These are phyloP conservation scores for Saururus chinensis DNA, from an alignment of 164 flowering plant genomes.

Conservation along the genomic window DNA sequence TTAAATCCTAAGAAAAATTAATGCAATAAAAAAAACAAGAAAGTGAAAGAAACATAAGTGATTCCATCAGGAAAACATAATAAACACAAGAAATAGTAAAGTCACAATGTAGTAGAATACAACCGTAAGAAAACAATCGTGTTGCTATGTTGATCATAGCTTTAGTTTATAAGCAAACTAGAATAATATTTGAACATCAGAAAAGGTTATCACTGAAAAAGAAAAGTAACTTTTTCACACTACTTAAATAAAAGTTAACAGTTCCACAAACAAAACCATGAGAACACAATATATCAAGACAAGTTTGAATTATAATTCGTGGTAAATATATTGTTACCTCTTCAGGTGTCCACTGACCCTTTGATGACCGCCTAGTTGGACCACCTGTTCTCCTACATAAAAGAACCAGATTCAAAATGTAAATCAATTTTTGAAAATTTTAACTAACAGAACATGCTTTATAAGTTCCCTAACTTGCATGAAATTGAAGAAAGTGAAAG, in stretches of 20 bases:
- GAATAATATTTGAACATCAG: no score
- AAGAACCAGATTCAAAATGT: not conserved
- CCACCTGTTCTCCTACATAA: slow-evolving; percentile 85
- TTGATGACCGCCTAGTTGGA: slow-evolving; percentile 93
- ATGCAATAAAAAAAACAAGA: no score
- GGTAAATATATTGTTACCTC: slow-evolving; percentile 67
- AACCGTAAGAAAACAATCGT: no score
- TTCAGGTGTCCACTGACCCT: slow-evolving; percentile 95
- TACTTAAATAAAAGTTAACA: not conserved
- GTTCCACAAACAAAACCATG: not conserved
- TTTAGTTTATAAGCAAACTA: no score
- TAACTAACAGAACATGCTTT: not conserved
- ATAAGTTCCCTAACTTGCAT: not conserved
- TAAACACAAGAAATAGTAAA: no score
- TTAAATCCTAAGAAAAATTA: no score
- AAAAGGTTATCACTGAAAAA: not conserved
- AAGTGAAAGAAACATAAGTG: no score
- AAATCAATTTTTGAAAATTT: not conserved
- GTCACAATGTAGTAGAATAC: no score
- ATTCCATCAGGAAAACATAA: no score
- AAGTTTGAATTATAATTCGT: no score
- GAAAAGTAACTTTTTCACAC: not conserved
- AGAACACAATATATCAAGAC: not conserved
- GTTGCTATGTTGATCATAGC: no score
- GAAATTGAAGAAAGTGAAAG: not conserved